Evolutionary conservation across 495 filamentous ascomycete genomes (phyloP).

Genomic region (Daldinia vernicosa): DNA sequence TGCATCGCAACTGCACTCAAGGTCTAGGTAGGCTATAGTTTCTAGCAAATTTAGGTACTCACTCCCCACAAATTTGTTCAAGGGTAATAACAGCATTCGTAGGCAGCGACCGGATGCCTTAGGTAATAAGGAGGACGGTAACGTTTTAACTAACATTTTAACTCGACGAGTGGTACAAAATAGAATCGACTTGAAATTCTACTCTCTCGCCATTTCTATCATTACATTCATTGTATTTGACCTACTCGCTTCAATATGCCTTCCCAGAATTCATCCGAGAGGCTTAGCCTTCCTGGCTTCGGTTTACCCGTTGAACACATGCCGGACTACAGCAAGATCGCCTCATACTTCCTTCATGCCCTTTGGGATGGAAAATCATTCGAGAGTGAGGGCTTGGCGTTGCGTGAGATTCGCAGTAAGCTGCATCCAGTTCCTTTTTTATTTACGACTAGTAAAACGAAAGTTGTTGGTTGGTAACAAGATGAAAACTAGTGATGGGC

Average conservation of each 20-base stretch:
- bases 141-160: too few species aligned
- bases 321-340: background rate
- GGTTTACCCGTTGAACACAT: background rate
- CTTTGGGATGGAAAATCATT: background rate
- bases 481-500: slow-evolving; percentile 37
- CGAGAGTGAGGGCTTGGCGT: background rate
- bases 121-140: background rate
- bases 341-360: background rate
- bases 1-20: too few species aligned
- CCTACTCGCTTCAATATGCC: background rate
- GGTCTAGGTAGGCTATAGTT: too few species aligned
- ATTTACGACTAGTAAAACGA: background rate
- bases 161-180: background rate
- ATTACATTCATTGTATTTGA: too few species aligned
- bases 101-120: background rate
- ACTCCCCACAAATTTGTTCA: background rate
- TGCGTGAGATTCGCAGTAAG: slow-evolving; percentile 8
- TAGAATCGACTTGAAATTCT: background rate
- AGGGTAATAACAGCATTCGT: background rate
- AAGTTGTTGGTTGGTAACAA: background rate
- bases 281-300: slow-evolving; percentile 11
- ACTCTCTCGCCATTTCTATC: background rate
- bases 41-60: background rate
- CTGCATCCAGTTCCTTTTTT: background rate
- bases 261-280: background rate